Base-by-base conservation (phyloP, 2,329 filamentous ascomycete genomes). In the Alternaria brassicicola region DNA sequence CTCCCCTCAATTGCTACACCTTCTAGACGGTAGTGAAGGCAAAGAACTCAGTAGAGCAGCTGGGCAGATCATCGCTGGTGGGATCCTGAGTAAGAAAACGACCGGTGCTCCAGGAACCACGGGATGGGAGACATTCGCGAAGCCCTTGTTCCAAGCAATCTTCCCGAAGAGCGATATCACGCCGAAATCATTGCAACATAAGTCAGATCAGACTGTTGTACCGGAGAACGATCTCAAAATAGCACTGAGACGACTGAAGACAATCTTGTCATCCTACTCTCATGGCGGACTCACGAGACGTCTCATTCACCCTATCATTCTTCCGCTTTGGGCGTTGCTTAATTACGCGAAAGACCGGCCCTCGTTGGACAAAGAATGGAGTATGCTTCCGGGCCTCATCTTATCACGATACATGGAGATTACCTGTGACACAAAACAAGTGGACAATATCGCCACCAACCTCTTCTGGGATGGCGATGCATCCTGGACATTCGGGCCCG, bases 281-380 rank as follows among this genome's bases (percentile, higher is more conserved):
- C 88, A 90, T 54, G 86, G 88, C 0, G 87, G 87, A 0, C 76
- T 91, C 9, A 84, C 87, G 42, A 87, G 83, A 62, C 81, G 89
- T 49, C 78, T 92, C 0, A 74, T 91, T 2, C 78, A 80, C 3
- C 85, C 85, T 0, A 69, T 90, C 2, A 65, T 89, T 3, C 74
- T 87, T 4, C 84, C 88, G 1, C 76, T 92, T 0, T 92, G 89
- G 89, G 79, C 83, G 1, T 70, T 91, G 15, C 78, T 84, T 1
- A 84, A 84, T 5, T 86, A 86, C 81, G 67, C 76, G 1, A 73
- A 78, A 4, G 66, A 75, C 7, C 66, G 66, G 8, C 66, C 66
- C 6, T 65, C 69, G 1, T 47, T 76, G 1, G 57, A 73, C 31
- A 65, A 69, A 30, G 58, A 63, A 13, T 78, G 74, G 74, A 52